Conservation (phyloP, 441 rosid species). For the Pelargonium cotyledonis region DNA sequence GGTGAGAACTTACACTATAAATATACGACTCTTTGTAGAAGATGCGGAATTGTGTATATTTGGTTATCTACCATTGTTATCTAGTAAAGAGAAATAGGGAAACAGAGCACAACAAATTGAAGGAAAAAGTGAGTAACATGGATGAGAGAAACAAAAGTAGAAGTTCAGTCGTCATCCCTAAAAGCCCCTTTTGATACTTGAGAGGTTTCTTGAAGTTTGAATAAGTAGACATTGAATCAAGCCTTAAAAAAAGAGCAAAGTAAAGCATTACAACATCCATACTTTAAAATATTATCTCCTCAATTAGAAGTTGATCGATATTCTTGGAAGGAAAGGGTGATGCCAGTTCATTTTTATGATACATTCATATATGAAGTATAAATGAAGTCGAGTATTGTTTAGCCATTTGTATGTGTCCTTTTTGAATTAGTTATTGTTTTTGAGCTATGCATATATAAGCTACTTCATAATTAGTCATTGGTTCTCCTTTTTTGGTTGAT, state of each 20-base stretch:
- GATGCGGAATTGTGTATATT: too few species aligned
- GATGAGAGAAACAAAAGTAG: neutral
- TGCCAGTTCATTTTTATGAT: neutral
- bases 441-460: neutral
- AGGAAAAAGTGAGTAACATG: too few species aligned
- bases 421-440: constrained; percentile 5
- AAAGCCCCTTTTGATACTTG: too few species aligned
- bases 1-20: too few species aligned
- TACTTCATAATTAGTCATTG: constrained; percentile 4
- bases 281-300: neutral
- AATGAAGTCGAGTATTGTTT: neutral
- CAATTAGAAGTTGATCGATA: neutral
- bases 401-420: neutral
- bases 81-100: neutral
- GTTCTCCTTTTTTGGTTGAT: constrained; percentile 2
- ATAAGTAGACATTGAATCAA: too few species aligned
- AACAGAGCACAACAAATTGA: neutral
- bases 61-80: too few species aligned
- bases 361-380: neutral
- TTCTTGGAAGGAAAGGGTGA: neutral
- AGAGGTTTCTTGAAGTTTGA: too few species aligned
- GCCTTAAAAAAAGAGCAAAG: neutral
- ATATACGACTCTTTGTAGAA: too few species aligned
- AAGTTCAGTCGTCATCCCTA: neutral
- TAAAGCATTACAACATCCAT: neutral